Conservation (phyloP, 345 rosid genomes). For the Eucalyptus curtisii region DNA sequence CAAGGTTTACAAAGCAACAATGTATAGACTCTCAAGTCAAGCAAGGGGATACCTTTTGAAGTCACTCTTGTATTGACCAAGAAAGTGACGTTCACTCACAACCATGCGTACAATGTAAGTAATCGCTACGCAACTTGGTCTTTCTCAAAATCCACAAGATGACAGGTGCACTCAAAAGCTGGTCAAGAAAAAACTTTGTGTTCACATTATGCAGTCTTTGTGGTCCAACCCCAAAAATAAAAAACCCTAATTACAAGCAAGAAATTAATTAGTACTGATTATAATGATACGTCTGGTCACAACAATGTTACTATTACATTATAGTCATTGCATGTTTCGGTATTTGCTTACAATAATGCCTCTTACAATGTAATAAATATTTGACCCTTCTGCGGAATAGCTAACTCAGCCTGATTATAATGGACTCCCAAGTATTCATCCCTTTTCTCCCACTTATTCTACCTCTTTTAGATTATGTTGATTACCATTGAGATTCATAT, state of each 20-base stretch:
- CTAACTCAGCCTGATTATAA: fast-evolving
- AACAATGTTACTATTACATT: neutral
- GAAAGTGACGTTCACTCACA: neutral
- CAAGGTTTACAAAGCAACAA: neutral
- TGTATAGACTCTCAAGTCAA: neutral
- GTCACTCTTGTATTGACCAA: neutral
- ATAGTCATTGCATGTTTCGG: fast-evolving
- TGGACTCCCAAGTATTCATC: neutral
- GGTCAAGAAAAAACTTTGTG: neutral
- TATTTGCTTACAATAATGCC: neutral
- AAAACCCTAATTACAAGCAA: neutral
- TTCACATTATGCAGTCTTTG: neutral
- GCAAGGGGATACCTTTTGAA: neutral
- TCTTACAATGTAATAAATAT: fast-evolving
- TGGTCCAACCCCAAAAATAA: neutral
- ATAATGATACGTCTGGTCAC: fast-evolving
- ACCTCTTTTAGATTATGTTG: neutral
- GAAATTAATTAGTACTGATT: neutral
- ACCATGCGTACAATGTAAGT: neutral
- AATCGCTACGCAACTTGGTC: neutral
- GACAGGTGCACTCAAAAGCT: neutral
- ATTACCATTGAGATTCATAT: neutral
- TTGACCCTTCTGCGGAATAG: fast-evolving
- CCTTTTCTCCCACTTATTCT: neutral
- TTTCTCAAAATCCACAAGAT: neutral